These are phyloP conservation scores for Colletotrichum sp. DNA, from an alignment of 2,329 filamentous ascomycete genomes.

Conservation along the genomic window DNA sequence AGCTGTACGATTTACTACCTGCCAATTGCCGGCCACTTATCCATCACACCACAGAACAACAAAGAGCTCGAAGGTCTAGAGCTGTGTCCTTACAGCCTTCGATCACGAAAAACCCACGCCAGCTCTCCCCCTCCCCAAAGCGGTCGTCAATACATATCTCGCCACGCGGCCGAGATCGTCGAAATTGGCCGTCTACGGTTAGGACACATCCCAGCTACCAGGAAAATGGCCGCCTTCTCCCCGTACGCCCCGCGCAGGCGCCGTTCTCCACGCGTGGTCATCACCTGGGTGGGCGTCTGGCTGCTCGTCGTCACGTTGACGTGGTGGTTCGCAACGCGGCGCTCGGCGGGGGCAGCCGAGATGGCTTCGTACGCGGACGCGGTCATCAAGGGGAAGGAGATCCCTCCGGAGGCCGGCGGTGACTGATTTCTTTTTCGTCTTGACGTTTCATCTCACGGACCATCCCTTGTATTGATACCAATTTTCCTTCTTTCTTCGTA, in stretches of 20 bases:
- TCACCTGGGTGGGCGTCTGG: conserved; percentile 21
- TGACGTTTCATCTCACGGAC: neutral
- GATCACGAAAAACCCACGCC: neutral
- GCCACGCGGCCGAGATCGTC: neutral
- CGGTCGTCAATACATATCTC: neutral
- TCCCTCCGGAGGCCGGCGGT: neutral
- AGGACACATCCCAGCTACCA: neutral
- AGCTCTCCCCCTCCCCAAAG: neutral
- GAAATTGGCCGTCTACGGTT: neutral
- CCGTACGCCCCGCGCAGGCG: conserved; percentile 18
- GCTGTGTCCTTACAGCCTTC: neutral
- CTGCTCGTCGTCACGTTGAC: conserved; percentile 13
- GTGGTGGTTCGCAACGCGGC: conserved; percentile 16
- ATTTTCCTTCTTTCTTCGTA: neutral
- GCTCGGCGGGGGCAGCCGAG: neutral
- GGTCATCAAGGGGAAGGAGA: conserved; percentile 11
- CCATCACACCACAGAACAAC: neutral
- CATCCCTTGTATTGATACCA: neutral
- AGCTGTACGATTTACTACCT: neutral
- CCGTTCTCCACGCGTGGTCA: conserved; percentile 7
- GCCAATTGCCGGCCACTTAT: neutral
- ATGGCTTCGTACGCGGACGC: neutral
- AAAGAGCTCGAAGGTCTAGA: neutral
- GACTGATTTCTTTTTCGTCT: neutral
- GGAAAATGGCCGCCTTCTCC: conserved; percentile 5